Conservation (phyloP, 2,329 filamentous ascomycete species). For the Verticillium alfalfae region DNA sequence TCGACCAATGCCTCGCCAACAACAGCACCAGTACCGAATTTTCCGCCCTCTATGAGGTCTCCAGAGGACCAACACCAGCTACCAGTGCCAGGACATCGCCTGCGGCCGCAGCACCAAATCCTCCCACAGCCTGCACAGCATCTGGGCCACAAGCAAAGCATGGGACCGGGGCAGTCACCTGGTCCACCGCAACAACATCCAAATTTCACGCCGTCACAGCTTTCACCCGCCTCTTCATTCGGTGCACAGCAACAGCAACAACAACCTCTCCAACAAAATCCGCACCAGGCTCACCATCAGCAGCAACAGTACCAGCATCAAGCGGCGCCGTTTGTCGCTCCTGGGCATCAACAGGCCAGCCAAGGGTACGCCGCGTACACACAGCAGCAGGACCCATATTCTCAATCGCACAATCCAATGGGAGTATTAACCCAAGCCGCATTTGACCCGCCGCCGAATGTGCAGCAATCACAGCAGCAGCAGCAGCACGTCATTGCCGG, state of each 20-base stretch:
- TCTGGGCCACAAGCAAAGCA: not conserved
- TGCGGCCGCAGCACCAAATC: constrained; percentile 10
- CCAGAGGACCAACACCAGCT: constrained; percentile 7
- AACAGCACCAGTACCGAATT: not conserved
- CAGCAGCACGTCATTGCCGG: not conserved
- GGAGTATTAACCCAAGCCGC: constrained; percentile 33
- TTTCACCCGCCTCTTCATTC: not conserved
- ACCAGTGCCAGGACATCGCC: constrained; percentile 13
- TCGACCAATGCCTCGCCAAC: constrained; percentile 4
- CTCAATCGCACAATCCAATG: constrained; percentile 25
- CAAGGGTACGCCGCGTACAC: not conserved
- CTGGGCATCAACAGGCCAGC: not conserved
- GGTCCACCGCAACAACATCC: constrained; percentile 5
- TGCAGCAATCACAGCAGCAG: not conserved
- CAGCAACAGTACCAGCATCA: constrained; percentile 5
- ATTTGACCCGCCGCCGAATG: constrained; percentile 20
- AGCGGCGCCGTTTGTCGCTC: not conserved
- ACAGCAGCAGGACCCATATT: constrained; percentile 10
- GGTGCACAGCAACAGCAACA: not conserved
- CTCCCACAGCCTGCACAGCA: constrained; percentile 9
- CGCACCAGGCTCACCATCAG: not conserved
- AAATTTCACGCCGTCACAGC: constrained; percentile 3
- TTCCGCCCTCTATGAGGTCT: not conserved
- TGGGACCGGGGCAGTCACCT: not conserved
- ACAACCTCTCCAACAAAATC: constrained; percentile 1